These are phyloP conservation scores for Penicillium sp. DNA, from an alignment of 2,329 filamentous ascomycete species.

Conservation along the genomic window DNA sequence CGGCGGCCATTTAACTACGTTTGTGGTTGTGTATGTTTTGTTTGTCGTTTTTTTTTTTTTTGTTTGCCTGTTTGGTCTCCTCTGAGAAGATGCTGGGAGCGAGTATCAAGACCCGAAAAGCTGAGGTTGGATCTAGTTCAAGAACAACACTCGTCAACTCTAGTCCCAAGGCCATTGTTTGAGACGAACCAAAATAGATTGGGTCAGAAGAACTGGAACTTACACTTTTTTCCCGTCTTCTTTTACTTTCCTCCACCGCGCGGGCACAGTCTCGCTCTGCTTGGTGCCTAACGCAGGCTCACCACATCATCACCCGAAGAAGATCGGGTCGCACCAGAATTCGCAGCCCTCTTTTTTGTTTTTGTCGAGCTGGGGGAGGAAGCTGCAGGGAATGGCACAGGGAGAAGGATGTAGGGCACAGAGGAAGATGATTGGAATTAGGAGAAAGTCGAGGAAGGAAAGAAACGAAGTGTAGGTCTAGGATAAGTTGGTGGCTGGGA, in stretches of 20 bases:
- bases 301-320: conserved; percentile 18
- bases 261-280: conserved; percentile 10
- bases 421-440: not conserved
- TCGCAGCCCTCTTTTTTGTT: not conserved
- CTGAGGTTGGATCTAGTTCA: conserved; percentile 11
- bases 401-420: no score
- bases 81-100: not conserved
- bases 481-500: conserved; percentile 35
- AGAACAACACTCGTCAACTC: conserved; percentile 15
- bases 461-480: conserved; percentile 16
- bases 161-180: conserved; percentile 7
- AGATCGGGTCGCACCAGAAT: conserved; percentile 7
- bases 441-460: conserved; percentile 2
- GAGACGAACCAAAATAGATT: not conserved
- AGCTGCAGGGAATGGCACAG: not conserved
- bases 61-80: no score
- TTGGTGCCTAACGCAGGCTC: conserved; percentile 23
- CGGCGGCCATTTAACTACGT: conserved; percentile 25
- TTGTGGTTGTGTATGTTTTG: no score
- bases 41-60: not conserved
- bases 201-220: not conserved
- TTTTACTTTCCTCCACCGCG: not conserved
- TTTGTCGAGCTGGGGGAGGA: not conserved
- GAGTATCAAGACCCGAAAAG: not conserved
- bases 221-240: conserved; percentile 1